Conservation (phyloP, 1,284 basidiomycete genomes). For the Mycosarcoma maydis region DNA sequence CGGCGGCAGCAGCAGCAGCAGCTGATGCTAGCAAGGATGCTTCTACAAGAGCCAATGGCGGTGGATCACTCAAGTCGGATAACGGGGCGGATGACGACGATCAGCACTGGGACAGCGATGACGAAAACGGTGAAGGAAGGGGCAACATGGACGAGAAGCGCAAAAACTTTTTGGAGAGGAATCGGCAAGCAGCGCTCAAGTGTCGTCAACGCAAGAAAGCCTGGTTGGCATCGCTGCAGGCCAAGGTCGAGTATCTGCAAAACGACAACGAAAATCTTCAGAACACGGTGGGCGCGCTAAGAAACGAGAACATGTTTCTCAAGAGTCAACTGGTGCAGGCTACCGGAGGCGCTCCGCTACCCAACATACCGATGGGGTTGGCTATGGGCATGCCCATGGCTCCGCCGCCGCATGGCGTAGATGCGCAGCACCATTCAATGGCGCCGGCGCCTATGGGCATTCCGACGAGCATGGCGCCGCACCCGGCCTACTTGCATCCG, state of each 20-base stretch:
- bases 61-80: slow-evolving; percentile 52
- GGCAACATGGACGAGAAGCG: slow-evolving; percentile 66
- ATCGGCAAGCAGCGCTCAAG: slow-evolving; percentile 82
- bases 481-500: slow-evolving; percentile 49
- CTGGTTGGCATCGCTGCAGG: slow-evolving; percentile 91
- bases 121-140: slow-evolving; percentile 33
- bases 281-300: slow-evolving; percentile 70
- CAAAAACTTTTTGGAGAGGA: slow-evolving; percentile 64
- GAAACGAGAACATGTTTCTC: slow-evolving; percentile 70
- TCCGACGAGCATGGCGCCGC: slow-evolving; percentile 32
- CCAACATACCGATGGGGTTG: slow-evolving; percentile 29
- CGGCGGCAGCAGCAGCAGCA: slow-evolving; percentile 12
- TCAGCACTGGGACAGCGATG: slow-evolving; percentile 39
- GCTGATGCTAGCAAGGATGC: slow-evolving; percentile 46
- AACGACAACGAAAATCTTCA: slow-evolving; percentile 93
- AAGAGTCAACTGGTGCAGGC: slow-evolving; percentile 60
- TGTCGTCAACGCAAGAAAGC: slow-evolving; percentile 98
- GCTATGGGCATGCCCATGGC: slow-evolving; percentile 29
- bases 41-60: slow-evolving; percentile 46
- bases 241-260: slow-evolving; percentile 87
- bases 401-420: slow-evolving; percentile 20
- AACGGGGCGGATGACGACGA: slow-evolving; percentile 69
- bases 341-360: slow-evolving; percentile 33
- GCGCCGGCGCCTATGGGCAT: slow-evolving; percentile 30
- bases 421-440: slow-evolving; percentile 37